Conservation (phyloP, 192 early-diverging fungal species). For the Entomortierella lignicola region DNA sequence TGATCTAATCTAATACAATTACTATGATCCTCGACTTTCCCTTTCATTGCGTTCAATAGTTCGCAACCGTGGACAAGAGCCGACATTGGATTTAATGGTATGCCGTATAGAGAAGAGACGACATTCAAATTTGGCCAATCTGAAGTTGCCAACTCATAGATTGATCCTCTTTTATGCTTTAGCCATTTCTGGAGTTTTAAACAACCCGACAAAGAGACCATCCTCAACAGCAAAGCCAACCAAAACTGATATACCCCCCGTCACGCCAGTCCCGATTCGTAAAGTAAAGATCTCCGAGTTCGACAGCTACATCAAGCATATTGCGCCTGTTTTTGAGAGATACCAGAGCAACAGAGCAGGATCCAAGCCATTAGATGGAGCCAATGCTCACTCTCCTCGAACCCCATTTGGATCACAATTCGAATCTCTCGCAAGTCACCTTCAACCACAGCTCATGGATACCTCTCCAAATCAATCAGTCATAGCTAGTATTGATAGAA, state of each 20-base stretch:
- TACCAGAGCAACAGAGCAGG: constrained; percentile 78
- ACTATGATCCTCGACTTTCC: neutral
- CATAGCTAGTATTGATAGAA: constrained; percentile 60
- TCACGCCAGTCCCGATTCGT: constrained; percentile 70
- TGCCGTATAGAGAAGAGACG: constrained; percentile 55
- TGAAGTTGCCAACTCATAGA: no score
- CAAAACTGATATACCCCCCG: constrained; percentile 66
- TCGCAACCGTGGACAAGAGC: constrained; percentile 52
- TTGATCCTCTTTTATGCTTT: neutral
- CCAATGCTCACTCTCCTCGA: constrained; percentile 56
- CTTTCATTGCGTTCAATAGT: neutral
- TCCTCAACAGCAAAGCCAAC: constrained; percentile 60
- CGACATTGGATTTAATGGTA: constrained; percentile 87
- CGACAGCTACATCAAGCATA: constrained; percentile 81
- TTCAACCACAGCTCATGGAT: constrained; percentile 41
- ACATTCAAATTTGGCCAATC: neutral
- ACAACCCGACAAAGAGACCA: constrained; percentile 71
- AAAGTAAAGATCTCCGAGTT: constrained; percentile 84
- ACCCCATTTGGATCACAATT: constrained; percentile 60
- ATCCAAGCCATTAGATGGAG: constrained; percentile 20
- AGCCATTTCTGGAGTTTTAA: constrained; percentile 73
- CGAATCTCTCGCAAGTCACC: constrained; percentile 57
- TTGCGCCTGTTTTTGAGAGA: constrained; percentile 81
- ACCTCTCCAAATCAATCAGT: constrained; percentile 58
- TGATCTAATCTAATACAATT: no score